A percentile compares a stretch with the other conserved stretches of the same genome.
Evolutionary conservation across 139 green algal genomes (phyloP).

Genomic region (Coccomyxa sp.): DNA sequence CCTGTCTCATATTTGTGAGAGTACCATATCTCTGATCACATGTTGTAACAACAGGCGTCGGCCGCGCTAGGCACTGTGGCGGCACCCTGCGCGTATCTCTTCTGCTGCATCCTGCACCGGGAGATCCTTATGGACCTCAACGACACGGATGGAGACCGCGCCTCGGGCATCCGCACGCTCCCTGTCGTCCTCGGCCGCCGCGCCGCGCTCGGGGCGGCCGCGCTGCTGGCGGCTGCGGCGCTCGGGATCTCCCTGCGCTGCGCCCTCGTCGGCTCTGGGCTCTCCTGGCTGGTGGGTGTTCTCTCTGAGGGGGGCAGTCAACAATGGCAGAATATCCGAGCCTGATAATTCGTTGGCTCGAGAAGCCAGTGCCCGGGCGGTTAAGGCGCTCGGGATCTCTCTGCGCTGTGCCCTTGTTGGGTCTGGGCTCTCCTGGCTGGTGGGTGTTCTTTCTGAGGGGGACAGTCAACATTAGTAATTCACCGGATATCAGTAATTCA

Average conservation of each 20-base stretch:
- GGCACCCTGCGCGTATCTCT: not conserved
- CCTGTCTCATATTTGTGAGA: not conserved
- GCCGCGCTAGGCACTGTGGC: constrained; percentile 37
- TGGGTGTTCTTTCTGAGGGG: too few relatives aligned
- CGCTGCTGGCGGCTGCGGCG: not conserved
- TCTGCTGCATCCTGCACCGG: constrained; percentile 32
- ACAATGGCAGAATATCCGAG: not conserved
- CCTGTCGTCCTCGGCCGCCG: constrained; percentile 40
- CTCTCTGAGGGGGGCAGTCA: not conserved
- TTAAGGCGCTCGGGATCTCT: not conserved
- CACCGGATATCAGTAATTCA: too few relatives aligned
- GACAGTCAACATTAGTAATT: too few relatives aligned
- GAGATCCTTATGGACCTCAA: constrained; percentile 61
- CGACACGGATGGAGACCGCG: constrained; percentile 48
- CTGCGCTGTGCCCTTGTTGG: not conserved
- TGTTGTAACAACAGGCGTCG: not conserved
- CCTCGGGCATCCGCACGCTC: constrained; percentile 43
- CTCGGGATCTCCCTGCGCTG: not conserved
- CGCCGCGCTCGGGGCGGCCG: constrained; percentile 8
- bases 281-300: not conserved
- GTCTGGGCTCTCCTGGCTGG: not conserved
- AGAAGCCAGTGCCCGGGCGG: too few relatives aligned
- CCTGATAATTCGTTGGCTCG: not conserved
- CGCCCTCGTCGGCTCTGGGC: not conserved
- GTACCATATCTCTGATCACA: not conserved